A percentile compares a stretch with the other conserved stretches of the same genome.
Evolutionary conservation across 1,139 yeast species (phyloP).

Genomic region (Chernovozyma sophiae-reginae): DNA sequence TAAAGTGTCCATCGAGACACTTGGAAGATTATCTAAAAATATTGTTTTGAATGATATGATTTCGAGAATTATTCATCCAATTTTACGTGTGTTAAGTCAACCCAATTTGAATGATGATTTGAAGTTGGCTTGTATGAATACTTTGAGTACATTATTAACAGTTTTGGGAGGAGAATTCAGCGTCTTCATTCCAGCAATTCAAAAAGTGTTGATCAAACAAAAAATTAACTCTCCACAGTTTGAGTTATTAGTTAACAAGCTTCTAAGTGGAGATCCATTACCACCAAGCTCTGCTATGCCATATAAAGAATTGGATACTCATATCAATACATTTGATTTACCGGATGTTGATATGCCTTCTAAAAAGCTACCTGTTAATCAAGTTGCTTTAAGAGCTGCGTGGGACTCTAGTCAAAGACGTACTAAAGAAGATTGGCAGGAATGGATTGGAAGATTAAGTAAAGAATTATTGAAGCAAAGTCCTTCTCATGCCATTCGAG

Average conservation of each 20-base stretch:
- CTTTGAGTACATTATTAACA: conserved; percentile 70
- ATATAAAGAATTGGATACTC: conserved; percentile 59
- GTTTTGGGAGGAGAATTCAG: conserved; percentile 84
- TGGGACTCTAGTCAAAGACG: conserved; percentile 93
- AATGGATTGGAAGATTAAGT: conserved; percentile 87
- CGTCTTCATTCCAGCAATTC: conserved; percentile 84
- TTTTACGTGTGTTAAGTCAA: conserved; percentile 63
- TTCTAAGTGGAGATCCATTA: conserved; percentile 83
- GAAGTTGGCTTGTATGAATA: conserved; percentile 63
- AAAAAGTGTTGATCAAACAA: conserved; percentile 60
- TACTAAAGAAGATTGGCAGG: conserved; percentile 96
- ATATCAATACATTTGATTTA: conserved; percentile 47
- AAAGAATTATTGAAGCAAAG: conserved; percentile 86
- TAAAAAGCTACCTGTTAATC: conserved; percentile 77
- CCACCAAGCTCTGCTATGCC: conserved; percentile 68
- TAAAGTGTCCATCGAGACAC: conserved; percentile 74
- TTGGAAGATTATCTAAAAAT: conserved; percentile 74
- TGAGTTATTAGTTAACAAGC: conserved; percentile 74
- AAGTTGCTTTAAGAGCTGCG: conserved; percentile 68
- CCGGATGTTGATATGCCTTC: conserved; percentile 68
- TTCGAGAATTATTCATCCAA: conserved; percentile 83
- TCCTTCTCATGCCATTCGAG: conserved; percentile 91
- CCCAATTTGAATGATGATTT: conserved; percentile 47
- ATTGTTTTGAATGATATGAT: conserved; percentile 85
- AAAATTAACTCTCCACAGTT: conserved; percentile 71